Percentiles rank a stretch among this genome's conserved stretches.
Evolutionary conservation across 768 basidiomycete species (phyloP).

Genomic region (Multifurca ochricompacta): DNA sequence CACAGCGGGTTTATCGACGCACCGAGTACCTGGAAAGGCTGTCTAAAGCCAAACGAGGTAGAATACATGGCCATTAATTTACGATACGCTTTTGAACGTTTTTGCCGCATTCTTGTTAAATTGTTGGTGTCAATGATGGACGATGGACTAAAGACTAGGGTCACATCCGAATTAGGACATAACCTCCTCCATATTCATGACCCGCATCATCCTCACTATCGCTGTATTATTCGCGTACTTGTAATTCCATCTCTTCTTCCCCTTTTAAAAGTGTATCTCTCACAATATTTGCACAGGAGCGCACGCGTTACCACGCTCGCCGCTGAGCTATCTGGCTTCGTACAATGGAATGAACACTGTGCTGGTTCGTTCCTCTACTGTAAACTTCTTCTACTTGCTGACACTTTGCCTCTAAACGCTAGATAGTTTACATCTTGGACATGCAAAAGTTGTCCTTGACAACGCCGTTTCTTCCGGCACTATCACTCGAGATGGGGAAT

Average conservation of each 20-base stretch:
- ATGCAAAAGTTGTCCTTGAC: slow-evolving; percentile 54
- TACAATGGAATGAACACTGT: slow-evolving; percentile 70
- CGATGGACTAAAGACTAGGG: background rate
- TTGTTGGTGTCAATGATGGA: background rate
- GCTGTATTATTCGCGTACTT: slow-evolving; percentile 10
- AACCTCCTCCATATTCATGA: slow-evolving; percentile 2
- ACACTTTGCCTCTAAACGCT: slow-evolving; percentile 7
- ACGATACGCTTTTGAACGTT: slow-evolving; percentile 88
- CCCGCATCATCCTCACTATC: slow-evolving; percentile 11
- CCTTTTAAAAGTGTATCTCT: background rate
- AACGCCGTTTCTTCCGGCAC: slow-evolving; percentile 46
- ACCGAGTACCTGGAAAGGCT: slow-evolving; percentile 93
- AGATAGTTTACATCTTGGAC: slow-evolving; percentile 37
- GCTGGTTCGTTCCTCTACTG: slow-evolving; percentile 33
- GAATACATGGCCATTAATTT: slow-evolving; percentile 91
- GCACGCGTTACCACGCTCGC: slow-evolving; percentile 27
- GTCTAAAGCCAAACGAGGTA: slow-evolving; percentile 81
- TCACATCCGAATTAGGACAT: slow-evolving; percentile 8
- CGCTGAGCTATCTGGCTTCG: slow-evolving; percentile 50
- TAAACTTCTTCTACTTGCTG: background rate
- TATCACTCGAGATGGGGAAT: slow-evolving; percentile 50
- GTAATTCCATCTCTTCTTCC: background rate
- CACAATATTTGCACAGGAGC: background rate
- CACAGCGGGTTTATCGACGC: slow-evolving; percentile 14
- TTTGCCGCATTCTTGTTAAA: slow-evolving; percentile 92